A percentile compares a stretch with the other conserved stretches of the same genome.
phyloP scores from a whole-genome alignment of 371 early-diverging fungal genomes.

The Actinomortierella wolfii region DNA sequence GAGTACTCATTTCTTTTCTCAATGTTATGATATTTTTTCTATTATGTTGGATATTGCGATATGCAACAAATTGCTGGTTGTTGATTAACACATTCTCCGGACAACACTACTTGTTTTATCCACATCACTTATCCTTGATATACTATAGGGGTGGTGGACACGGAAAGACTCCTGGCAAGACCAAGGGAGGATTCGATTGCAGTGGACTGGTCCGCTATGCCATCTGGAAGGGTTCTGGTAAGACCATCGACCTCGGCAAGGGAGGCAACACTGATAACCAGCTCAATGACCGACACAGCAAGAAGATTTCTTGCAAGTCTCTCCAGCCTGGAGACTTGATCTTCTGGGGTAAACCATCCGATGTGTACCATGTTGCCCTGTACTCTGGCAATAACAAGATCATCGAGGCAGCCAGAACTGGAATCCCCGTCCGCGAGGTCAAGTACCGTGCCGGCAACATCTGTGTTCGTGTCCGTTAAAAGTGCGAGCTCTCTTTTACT shows the following conservation, averaged over 20 bases:
- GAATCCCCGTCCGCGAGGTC: not conserved
- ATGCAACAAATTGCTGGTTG: too few relatives aligned
- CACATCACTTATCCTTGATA: too few relatives aligned
- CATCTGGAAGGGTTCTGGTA: not conserved
- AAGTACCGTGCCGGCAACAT: not conserved
- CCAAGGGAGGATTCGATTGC: constrained; percentile 7
- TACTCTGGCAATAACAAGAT: constrained; percentile 7
- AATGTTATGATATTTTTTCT: too few relatives aligned
- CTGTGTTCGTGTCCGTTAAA: constrained; percentile 7
- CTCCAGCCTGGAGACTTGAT: constrained; percentile 4
- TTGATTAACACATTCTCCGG: too few relatives aligned
- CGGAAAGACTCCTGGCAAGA: constrained; percentile 1
- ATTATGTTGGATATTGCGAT: too few relatives aligned
- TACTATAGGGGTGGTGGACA: constrained; percentile 9
- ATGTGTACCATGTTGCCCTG: constrained; percentile 4
- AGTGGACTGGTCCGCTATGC: constrained; percentile 11
- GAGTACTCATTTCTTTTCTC: too few relatives aligned
- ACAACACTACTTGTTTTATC: too few relatives aligned
- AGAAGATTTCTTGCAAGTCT: not conserved
- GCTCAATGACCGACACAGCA: not conserved
- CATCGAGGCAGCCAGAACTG: constrained; percentile 2
- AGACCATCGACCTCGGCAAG: constrained; percentile 3
- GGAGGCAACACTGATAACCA: constrained; percentile 8
- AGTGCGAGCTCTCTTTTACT: too few relatives aligned
- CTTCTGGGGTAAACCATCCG: not conserved